Conservation (phyloP, 2,329 filamentous ascomycete genomes). For the Gnomoniopsis sp. region DNA sequence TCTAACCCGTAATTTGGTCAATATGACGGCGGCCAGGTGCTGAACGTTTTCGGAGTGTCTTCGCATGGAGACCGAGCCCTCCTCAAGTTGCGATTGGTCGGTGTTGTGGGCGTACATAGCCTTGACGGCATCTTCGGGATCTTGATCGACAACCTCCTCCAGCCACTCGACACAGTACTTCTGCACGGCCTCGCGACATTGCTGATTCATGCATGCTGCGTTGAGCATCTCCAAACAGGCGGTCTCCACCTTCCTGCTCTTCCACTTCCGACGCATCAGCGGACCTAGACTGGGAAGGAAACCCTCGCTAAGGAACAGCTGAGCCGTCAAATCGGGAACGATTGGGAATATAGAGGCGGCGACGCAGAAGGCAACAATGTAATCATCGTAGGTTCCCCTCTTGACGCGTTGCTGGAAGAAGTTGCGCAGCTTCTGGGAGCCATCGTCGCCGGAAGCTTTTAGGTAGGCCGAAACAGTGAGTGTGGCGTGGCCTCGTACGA, state of each 20-base stretch:
- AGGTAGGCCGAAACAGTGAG: slow-evolving; percentile 81
- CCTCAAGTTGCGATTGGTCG: slow-evolving; percentile 52
- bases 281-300: slow-evolving; percentile 76
- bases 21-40: slow-evolving; percentile 68
- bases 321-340: slow-evolving; percentile 68
- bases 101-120: slow-evolving; percentile 48
- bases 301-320: slow-evolving; percentile 82
- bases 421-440: slow-evolving; percentile 64
- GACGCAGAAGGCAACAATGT: slow-evolving; percentile 91
- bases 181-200: slow-evolving; percentile 77
- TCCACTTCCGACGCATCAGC: slow-evolving; percentile 75
- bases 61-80: slow-evolving; percentile 57
- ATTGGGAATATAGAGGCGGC: slow-evolving; percentile 85
- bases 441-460: slow-evolving; percentile 69
- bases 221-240: slow-evolving; percentile 87
- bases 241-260: slow-evolving; percentile 81
- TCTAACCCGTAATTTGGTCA: slow-evolving; percentile 67
- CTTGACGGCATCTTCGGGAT: slow-evolving; percentile 53
- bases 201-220: slow-evolving; percentile 80
- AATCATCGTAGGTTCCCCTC: slow-evolving; percentile 78
- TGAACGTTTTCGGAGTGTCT: slow-evolving; percentile 60
- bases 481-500: slow-evolving; percentile 76
- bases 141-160: slow-evolving; percentile 74
- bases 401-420: slow-evolving; percentile 72
- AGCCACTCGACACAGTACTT: slow-evolving; percentile 87